Evolutionary conservation across 108 stramenopile species (phyloP), one percentile per base, ranked within the genome.

Genomic region (Epipyxis sp.): DNA sequence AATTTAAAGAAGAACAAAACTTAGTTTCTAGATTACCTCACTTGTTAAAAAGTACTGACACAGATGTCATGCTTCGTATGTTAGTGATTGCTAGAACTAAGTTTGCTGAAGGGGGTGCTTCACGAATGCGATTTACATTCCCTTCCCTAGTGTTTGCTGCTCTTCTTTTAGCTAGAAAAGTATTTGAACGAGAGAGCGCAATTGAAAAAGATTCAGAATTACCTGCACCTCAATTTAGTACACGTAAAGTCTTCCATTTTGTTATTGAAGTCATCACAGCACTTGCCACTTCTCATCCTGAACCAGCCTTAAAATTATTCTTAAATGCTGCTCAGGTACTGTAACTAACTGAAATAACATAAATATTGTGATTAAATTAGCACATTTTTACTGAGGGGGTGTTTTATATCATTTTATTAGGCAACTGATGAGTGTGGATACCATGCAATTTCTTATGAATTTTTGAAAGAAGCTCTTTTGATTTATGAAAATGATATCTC

Each of bases 161-260:
- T 0, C 77, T 97, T 30, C 79, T 77, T 57, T 86, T 98, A 30
- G 90, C 89, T 25, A 77, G 83, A 1, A 89, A 89, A 27, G 88
- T 96, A 32, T 65, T 65, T 3, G 80, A 0, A 76, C 44, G 16
- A 41, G 59, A 6, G 69, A 57, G 10, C 58, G 57, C 1, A 65
- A 10, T 10, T 61, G 77, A 69, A 46, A 40, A 43, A 0, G 30
- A 76, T 65, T 25, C 61, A 32, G 3, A 6, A 6, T 65, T 29
- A 10, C 27, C 61, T 35, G 61, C 61, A 3, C 61, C 61, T 6
- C 69, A 72, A 59, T 86, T 59, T 46, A 67, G 74, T 41, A 91
- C 91, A 59, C 90, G 95, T 59, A 96, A 95, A 86, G 89, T 94
- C 1, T 94, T 97, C 57, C 92, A 95, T 0, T 94, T 96, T 72